phyloP scores from a whole-genome alignment of 257 asterid species.

The Ilex asprella region DNA sequence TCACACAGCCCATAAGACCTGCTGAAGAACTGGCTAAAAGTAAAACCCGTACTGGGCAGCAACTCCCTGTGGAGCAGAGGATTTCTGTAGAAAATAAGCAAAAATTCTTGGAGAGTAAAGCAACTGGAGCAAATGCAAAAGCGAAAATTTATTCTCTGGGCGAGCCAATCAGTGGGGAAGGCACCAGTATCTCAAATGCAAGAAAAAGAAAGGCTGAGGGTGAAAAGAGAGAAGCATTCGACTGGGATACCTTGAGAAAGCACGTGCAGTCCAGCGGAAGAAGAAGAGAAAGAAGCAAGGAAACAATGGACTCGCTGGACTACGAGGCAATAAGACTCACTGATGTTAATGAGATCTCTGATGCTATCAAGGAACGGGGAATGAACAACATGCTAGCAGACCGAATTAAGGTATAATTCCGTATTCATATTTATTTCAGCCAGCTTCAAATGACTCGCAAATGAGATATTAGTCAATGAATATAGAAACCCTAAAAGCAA shows the following conservation, averaged over 20 bases:
- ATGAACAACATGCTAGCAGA: conserved; percentile 63
- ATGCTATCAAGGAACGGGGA: conserved; percentile 58
- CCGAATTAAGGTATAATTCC: conserved; percentile 63
- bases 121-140: conserved; percentile 15
- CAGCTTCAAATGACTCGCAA: neutral
- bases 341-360: conserved; percentile 45
- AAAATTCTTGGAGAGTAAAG: neutral
- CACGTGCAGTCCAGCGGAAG: conserved; percentile 40
- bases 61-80: conserved; percentile 9
- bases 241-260: conserved; percentile 84
- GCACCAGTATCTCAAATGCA: conserved; percentile 29
- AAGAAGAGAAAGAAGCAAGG: conserved; percentile 42
- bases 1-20: conserved; percentile 24
- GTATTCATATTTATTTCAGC: neutral
- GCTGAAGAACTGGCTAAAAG: conserved; percentile 31
- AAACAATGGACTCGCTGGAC: conserved; percentile 72
- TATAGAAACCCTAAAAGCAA: conserved; percentile 2
- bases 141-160: conserved; percentile 16
- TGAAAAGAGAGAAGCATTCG: conserved; percentile 39
- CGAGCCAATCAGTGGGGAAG: conserved; percentile 17
- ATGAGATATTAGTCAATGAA: neutral
- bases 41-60: conserved; percentile 33
- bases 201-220: conserved; percentile 52
- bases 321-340: conserved; percentile 57
- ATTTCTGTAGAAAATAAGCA: conserved; percentile 1